phyloP scores from a whole-genome alignment of 2,329 filamentous ascomycete species.

The Alternaria ventricosa region DNA sequence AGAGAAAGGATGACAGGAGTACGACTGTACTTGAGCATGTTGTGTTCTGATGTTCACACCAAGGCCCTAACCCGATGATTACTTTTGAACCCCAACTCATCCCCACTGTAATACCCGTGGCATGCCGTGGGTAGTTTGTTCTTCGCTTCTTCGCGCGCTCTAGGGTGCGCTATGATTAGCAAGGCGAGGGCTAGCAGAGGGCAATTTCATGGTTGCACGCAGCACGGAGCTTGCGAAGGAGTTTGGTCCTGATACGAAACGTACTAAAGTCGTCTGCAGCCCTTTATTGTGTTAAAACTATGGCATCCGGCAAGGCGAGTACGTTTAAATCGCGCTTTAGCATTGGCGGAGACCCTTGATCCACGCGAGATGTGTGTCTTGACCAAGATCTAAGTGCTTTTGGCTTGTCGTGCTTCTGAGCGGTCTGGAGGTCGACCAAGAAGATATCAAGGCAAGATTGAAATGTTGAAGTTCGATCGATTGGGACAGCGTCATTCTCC shows the following conservation, averaged over 20 bases:
- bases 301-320: neutral
- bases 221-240: neutral
- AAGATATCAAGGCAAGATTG: neutral
- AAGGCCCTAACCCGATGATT: neutral
- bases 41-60: neutral
- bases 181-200: neutral
- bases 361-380: neutral
- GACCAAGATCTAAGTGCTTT: neutral
- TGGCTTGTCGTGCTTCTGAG: neutral
- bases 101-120: slow-evolving; percentile 4
- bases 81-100: neutral
- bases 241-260: neutral
- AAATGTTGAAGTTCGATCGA: neutral
- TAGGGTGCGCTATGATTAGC: slow-evolving; percentile 6
- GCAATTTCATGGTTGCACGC: neutral
- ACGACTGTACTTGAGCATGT: neutral
- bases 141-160: slow-evolving; percentile 12
- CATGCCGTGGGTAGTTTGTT: neutral
- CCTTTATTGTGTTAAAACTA: neutral
- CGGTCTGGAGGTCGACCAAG: neutral
- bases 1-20: neutral
- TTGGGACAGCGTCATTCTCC: slow-evolving; percentile 9
- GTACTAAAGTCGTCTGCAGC: neutral
- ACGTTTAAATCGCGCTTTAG: neutral
- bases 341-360: neutral